Evolutionary conservation across 495 filamentous ascomycete species (phyloP).

Genomic region (Letharia lupina): DNA sequence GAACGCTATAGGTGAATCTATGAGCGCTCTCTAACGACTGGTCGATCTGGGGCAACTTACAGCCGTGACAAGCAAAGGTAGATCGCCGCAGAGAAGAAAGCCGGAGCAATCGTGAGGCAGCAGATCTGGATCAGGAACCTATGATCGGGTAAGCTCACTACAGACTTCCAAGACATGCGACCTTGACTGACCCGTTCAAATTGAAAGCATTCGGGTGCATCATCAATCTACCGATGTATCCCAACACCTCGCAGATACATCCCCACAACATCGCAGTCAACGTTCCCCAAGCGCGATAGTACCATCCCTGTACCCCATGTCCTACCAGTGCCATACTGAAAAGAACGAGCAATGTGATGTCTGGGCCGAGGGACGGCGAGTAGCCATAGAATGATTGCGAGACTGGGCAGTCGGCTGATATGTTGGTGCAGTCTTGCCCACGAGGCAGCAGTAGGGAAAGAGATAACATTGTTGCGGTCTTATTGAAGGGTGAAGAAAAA

Average conservation of each 20-base stretch:
- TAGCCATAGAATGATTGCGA: constrained; percentile 46
- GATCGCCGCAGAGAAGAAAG: constrained; percentile 54
- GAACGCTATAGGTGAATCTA: constrained; percentile 47
- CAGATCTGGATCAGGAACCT: constrained; percentile 60
- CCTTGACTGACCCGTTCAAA: constrained; percentile 27
- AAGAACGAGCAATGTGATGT: constrained; percentile 49
- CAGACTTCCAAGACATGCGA: too few relatives aligned
- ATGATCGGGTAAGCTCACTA: background rate
- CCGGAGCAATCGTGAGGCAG: constrained; percentile 55
- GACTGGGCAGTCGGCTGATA: constrained; percentile 30
- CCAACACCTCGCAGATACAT: constrained; percentile 38
- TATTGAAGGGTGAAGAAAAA: background rate
- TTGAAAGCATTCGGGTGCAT: constrained; percentile 54
- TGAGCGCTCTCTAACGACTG: constrained; percentile 43
- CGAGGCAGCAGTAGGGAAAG: constrained; percentile 11
- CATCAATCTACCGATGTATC: constrained; percentile 53
- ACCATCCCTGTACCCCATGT: constrained; percentile 40
- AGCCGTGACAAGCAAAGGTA: constrained; percentile 47
- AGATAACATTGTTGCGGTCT: constrained; percentile 6
- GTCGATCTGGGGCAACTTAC: background rate
- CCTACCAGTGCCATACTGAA: constrained; percentile 44
- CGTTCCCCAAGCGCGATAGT: constrained; percentile 54
- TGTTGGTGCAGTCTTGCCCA: constrained; percentile 35
- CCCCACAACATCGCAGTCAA: constrained; percentile 44
- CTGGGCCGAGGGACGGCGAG: constrained; percentile 52